Percentiles rank a stretch among this genome's conserved stretches.
These are phyloP conservation scores for Solanum chmielewskii DNA, from an alignment of 257 asterid genomes.

Conservation along the genomic window DNA sequence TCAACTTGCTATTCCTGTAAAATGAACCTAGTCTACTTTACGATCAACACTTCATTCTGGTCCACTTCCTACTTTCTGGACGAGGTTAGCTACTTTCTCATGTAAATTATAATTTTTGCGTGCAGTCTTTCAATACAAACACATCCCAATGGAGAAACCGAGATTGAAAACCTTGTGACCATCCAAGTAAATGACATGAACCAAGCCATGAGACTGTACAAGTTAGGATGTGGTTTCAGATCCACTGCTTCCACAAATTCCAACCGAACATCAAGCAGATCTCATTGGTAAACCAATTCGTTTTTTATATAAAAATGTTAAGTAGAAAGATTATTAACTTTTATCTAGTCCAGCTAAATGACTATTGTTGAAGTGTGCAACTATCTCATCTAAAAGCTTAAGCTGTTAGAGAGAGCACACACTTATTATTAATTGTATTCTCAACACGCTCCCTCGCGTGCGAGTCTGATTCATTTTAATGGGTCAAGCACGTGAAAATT, in stretches of 20 bases:
- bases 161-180: constrained; percentile 7
- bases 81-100: background rate
- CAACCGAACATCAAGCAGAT: constrained; percentile 13
- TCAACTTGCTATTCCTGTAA: background rate
- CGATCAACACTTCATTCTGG: background rate
- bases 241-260: constrained; percentile 12
- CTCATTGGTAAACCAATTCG: constrained; percentile 8
- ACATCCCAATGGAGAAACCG: constrained; percentile 2
- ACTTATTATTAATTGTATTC: too few relatives aligned
- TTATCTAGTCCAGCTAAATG: background rate
- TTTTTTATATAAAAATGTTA: background rate
- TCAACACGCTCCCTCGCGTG: background rate
- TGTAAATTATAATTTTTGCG: background rate
- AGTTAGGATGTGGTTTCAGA: constrained; percentile 4
- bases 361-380: background rate
- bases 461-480: background rate
- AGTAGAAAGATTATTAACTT: background rate
- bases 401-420: background rate
- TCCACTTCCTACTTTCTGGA: background rate
- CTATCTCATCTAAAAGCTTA: background rate
- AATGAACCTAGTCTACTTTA: background rate
- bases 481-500: background rate
- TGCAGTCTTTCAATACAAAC: constrained; percentile 13
- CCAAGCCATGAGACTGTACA: constrained; percentile 8
- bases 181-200: constrained; percentile 5